These are phyloP conservation scores for Trichoderma koningiopsis DNA, from an alignment of 2,329 filamentous ascomycete species.

Conservation along the genomic window DNA sequence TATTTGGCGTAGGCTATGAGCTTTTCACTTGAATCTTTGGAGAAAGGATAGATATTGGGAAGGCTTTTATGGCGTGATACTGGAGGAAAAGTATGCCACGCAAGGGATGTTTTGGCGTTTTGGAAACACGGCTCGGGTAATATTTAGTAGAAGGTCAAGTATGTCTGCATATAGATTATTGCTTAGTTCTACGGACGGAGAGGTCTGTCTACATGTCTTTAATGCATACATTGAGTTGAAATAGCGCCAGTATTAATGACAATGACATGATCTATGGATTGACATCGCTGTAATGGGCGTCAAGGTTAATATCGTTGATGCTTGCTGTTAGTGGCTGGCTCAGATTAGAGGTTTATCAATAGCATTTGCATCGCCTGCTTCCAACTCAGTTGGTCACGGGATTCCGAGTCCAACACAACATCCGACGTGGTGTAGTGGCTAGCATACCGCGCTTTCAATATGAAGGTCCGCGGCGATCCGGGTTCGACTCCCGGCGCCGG, in stretches of 20 bases:
- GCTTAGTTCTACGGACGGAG: conserved; percentile 1
- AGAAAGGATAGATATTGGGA: conserved; percentile 9
- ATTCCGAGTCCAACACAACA: conserved; percentile 4
- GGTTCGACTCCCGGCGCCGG: conserved; percentile 29
- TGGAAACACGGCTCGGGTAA: background rate
- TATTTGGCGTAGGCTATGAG: background rate
- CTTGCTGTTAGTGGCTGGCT: background rate
- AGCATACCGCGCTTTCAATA: conserved; percentile 27
- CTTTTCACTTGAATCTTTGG: background rate
- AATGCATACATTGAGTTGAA: background rate
- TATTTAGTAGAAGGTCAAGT: conserved; percentile 23
- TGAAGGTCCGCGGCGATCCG: conserved; percentile 25
- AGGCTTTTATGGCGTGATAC: background rate
- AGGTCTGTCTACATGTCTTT: conserved; percentile 3
- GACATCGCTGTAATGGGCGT: background rate
- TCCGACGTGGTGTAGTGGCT: conserved; percentile 28
- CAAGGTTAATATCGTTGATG: background rate
- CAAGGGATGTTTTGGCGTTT: conserved; percentile 4
- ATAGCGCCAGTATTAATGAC: background rate
- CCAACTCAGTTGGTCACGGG: conserved; percentile 23
- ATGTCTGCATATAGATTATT: conserved; percentile 24
- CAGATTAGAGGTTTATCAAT: background rate
- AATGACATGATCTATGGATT: background rate
- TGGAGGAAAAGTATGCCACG: background rate
- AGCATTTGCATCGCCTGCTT: background rate